Evolutionary conservation across 371 early-diverging fungal genomes (phyloP), one percentile per base, ranked within the genome.

Genomic region (Saksenaea oblongispora): DNA sequence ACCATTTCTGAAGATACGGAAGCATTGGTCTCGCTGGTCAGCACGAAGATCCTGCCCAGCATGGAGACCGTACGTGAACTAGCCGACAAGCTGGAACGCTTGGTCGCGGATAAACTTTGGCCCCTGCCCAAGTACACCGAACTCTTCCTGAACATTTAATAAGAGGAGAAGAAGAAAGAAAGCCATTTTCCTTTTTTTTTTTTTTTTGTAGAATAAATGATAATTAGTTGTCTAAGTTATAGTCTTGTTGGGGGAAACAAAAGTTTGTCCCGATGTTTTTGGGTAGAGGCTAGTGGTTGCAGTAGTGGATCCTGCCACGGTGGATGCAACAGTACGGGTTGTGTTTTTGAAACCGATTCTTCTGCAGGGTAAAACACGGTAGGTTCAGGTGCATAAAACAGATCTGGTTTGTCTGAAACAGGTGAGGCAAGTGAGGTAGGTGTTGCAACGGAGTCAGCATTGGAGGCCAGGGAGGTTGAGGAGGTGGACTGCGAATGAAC

Each of bases 61-160:
- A 89, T 98, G 84, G 87, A 89, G 59, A 70, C 72, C 14, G 87
- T 90, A 55, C 90, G 98, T 69, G 72, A 62, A 9, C 75, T 79
- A 28, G 88, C 92, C 47, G 97, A 98, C 66, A 72, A 69, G 27
- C 80, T 97, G 41, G 97, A 98, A 80, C 71, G 77, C 41, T 64
- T 87, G 34, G 87, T 93, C 24, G 87, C 92, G 24, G 96, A 97
- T 84, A 94, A 91, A 86, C 82, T 80, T 76, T 98, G 96, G 93
- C 94, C 96, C 44, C 86, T 93, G 80, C 98, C 98, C 83, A 96
- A 94, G 84, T 97, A 96, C 90, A 88, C 91, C 56, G 97, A 98
- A 81, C 86, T 98, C 34, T 84, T 98, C 66, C 92, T 96, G 73
- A 89, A 87, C 65, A 76, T 88, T 54, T 87, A 80, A 72, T 44